Evolutionary conservation across 371 early-diverging fungal genomes (phyloP).

Genomic region (Mortierella sp.): DNA sequence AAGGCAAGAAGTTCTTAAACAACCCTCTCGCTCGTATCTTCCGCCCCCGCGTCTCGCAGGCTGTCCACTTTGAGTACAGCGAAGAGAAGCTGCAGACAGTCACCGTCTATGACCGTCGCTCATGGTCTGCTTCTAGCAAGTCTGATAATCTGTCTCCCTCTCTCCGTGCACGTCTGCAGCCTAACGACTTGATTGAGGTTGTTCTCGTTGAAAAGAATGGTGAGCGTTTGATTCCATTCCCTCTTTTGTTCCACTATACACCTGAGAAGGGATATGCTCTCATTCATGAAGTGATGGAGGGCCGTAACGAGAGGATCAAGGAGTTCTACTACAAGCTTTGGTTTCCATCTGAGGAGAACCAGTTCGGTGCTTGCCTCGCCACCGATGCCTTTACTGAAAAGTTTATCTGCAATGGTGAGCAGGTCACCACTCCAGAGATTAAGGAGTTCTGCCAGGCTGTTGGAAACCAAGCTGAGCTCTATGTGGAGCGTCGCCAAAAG

Average conservation of each 20-base stretch:
- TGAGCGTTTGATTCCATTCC: conserved; percentile 75
- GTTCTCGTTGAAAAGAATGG: conserved; percentile 81
- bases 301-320: conserved; percentile 93
- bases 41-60: conserved; percentile 87
- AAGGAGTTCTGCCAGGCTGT: conserved; percentile 90
- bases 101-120: conserved; percentile 74
- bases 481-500: conserved; percentile 76
- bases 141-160: conserved; percentile 65
- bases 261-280: conserved; percentile 86
- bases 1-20: conserved; percentile 79
- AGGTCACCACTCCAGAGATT: conserved; percentile 74
- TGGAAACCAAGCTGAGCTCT: conserved; percentile 92
- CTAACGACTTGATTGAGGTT: conserved; percentile 74
- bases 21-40: conserved; percentile 87
- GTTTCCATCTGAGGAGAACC: conserved; percentile 73
- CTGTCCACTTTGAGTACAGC: conserved; percentile 74
- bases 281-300: conserved; percentile 95
- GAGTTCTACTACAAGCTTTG: conserved; percentile 93
- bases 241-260: conserved; percentile 84
- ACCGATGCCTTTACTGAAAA: conserved; percentile 68
- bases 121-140: conserved; percentile 71
- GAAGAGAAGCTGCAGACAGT: conserved; percentile 61
- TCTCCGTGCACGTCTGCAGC: conserved; percentile 73
- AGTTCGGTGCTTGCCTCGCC: conserved; percentile 64
- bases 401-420: conserved; percentile 74